Evolutionary conservation across 2,329 filamentous ascomycete genomes (phyloP), one percentile per base, ranked within the genome.

Genomic region (Dothideomycetidae sp.): DNA sequence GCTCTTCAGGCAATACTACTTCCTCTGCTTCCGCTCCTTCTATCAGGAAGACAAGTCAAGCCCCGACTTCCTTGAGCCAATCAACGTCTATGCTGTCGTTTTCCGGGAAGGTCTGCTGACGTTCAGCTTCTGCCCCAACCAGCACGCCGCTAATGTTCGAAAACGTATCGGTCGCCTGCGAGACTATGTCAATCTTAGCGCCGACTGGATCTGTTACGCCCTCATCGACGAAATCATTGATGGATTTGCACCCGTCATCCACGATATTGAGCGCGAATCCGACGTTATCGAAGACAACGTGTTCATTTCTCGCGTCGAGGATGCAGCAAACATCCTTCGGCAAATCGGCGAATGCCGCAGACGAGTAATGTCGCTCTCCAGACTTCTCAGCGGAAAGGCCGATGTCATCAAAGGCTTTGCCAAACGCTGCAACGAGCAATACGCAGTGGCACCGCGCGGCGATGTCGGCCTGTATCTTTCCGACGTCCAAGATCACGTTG

Each of bases 181-280:
- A 53, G 90, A 98, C 53, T 96, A 94, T 53, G 81, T 96, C 50
- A 78, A 86, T 44, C 70, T 98, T 28, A 93, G 84, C 54, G 86
- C 85, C 48, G 90, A 98, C 60, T 98, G 92, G 88, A 92, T 96
- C 49, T 98, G 90, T 66, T 98, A 98, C 55, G 90, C 90, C 30
- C 70, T 98, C 53, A 96, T 98, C 55, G 90, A 98, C 58, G 84
- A 98, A 54, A 98, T 98, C 53, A 90, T 96, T 42, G 90, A 98
- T 62, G 83, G 76, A 14, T 98, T 96, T 52, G 86, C 81, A 0
- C 88, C 88, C 10, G 77, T 85, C 18, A 93, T 98, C 46, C 77
- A 75, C 40, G 78, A 82, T 38, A 79, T 93, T 36, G 90, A 98
- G 60, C 61, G 75, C 12, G 83, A 93, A 51, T 86, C 88, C 1